Evolutionary conservation across 306 rosid genomes (phyloP), one percentile per base, ranked within the genome.

Genomic region (Cucurbita pepo): DNA sequence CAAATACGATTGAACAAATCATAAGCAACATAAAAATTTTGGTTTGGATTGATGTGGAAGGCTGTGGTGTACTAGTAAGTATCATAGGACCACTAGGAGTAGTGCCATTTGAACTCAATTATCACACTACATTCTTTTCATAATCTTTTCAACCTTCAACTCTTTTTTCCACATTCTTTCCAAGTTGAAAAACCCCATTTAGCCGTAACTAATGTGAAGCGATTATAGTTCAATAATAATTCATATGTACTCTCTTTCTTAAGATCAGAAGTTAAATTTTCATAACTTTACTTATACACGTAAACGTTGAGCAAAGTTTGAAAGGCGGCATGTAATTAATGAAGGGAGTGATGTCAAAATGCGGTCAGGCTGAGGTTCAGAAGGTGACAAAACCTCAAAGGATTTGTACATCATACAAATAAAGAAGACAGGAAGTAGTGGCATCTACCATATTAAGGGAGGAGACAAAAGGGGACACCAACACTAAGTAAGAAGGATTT

Each of bases 331-430:
- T 21, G 69, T 61, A 63, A 64, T 64, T 64, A n/a, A 64, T 64
- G 71, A 41, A 18, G 38, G 57, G 60, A 43, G 77, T 91, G 93
- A 86, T 60, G 91, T 89, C 93, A 87, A 60, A 50, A 56, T 76
- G 84, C 6, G 50, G 86, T 89, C 83, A 89, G 91, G 82, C 63
- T 82, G 88, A 83, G 87, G 90, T 89, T 83, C 75, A 78, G 75
- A 67, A 84, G 73, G 7, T 60, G 89, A 86, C 88, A 88, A 87
- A 77, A 57, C 7, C 40, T 12, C 60, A 71, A 72, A 70, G 34
- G 12, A n/a, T 30, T 36, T 69, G 14, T 10, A 10, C 7, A 11
- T 30, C 14, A 40, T 16, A 1, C 14, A 11, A 21, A 67, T 4
- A 47, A 62, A 63, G n/a, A 40, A 18, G 56, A 50, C 44, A 69